Evolutionary conservation across 2,329 filamentous ascomycete species (phyloP).

Genomic region (Plectosphaerella plurivora): DNA sequence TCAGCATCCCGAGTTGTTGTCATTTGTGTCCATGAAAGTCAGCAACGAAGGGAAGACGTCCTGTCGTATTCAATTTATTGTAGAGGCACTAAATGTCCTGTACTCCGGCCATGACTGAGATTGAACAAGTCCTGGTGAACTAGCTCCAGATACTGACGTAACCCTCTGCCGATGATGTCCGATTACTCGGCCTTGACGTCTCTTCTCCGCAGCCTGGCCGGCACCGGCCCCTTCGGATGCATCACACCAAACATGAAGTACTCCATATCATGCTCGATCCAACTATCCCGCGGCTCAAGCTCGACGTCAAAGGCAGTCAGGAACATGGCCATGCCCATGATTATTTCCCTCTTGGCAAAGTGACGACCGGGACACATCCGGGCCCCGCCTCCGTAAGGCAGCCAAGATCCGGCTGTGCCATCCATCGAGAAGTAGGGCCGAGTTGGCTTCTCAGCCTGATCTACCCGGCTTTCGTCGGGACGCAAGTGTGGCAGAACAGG

Average conservation of each 20-base stretch:
- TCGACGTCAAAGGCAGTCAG: conserved; percentile 25
- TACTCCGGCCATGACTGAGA: too few relatives aligned
- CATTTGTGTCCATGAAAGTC: too few relatives aligned
- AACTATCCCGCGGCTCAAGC: conserved; percentile 9
- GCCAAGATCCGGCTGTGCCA: conserved; percentile 22
- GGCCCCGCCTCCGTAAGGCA: conserved; percentile 27
- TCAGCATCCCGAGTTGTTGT: not conserved
- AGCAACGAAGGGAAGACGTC: too few relatives aligned
- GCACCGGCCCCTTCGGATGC: conserved; percentile 12
- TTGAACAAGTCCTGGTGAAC: too few relatives aligned
- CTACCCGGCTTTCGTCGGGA: not conserved
- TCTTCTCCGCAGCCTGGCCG: conserved; percentile 9
- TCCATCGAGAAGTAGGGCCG: conserved; percentile 15
- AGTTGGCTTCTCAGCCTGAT: not conserved
- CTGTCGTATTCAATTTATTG: too few relatives aligned
- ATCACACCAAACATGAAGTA: conserved; percentile 18
- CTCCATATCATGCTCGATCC: conserved; percentile 11
- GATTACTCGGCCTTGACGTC: not conserved
- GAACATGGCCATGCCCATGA: conserved; percentile 22
- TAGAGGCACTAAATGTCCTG: too few relatives aligned
- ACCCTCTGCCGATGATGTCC: not conserved
- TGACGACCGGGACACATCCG: conserved; percentile 28
- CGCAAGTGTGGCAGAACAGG: conserved; percentile 4
- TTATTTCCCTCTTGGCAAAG: conserved; percentile 28
- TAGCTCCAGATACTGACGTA: too few relatives aligned